Evolutionary conservation across 2,329 filamentous ascomycete genomes (phyloP), one percentile per base, ranked within the genome.

Genomic region (Stagonosporopsis vannaccii): DNA sequence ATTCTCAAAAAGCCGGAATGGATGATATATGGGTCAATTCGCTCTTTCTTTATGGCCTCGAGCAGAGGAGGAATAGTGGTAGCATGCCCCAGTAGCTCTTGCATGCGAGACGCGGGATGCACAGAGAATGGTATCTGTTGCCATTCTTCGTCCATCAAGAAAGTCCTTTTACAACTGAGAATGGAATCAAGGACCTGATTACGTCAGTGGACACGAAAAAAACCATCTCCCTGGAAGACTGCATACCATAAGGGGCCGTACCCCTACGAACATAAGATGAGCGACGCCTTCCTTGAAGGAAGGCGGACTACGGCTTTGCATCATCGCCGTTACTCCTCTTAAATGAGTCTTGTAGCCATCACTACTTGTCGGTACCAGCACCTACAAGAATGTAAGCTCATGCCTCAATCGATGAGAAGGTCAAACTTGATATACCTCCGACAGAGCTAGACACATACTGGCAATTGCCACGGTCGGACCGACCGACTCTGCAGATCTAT

Each of bases 401-500:
- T 13, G 15, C 4, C 3, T 23, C 15, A 25, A 3, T 19, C 7
- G 3, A 32, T 9, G 13, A 17, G 9, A 39, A 22, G 7, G 13
- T 32, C 23, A 25, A 9, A 6, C 11, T 15, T 37, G 11, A 33
- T 19, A 37, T 46, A 52, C 49, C 35, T 52, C 49, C 33, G 49
- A 52, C 20, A 52, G 25, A 1, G 49, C 49, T 11, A 52, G n/a
- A 22, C 49, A 52, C 49, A 52, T 52, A 20, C 49, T 35, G 12
- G 49, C 49, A 25, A 52, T 52, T 6, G 49, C 41, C 6, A 52
- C 49, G 20, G 49, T 52, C 6, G 49, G 25, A n/a, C 42, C 49
- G 23, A 46, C 41, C 2, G 33, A 4, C 5, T 32, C 35, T 8
- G 11, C 26, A 15, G 36, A 15, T 7, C 26, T 33, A 1, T 52